These are phyloP conservation scores for Hypoxylon sp. DNA, from an alignment of 2,329 filamentous ascomycete species.

Conservation along the genomic window DNA sequence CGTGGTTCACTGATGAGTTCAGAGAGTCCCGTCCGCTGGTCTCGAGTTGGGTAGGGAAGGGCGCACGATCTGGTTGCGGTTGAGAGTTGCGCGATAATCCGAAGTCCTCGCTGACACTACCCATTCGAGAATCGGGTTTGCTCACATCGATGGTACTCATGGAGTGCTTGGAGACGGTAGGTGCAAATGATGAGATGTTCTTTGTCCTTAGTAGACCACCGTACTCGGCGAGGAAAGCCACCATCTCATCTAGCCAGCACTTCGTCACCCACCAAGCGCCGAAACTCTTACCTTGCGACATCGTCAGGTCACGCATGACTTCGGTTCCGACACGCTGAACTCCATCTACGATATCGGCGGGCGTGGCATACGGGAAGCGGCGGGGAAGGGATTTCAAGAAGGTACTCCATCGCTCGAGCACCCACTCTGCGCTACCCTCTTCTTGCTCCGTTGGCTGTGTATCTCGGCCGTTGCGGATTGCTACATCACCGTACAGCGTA, in stretches of 20 bases:
- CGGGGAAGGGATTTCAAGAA: constrained; percentile 74
- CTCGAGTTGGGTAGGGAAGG: constrained; percentile 57
- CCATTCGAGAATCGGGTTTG: constrained; percentile 52
- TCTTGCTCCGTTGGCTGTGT: constrained; percentile 53
- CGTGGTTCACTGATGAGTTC: constrained; percentile 60
- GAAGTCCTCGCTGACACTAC: constrained; percentile 57
- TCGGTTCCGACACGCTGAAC: constrained; percentile 79
- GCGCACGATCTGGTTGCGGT: constrained; percentile 59
- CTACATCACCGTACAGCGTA: constrained; percentile 67
- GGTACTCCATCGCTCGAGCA: constrained; percentile 79
- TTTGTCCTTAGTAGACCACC: constrained; percentile 82
- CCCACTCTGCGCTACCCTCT: too few relatives aligned
- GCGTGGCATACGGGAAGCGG: constrained; percentile 77
- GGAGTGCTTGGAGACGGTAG: constrained; percentile 47
- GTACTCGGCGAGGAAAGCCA: constrained; percentile 86
- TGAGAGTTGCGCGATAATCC: constrained; percentile 54
- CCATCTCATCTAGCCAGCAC: constrained; percentile 95
- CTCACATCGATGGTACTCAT: constrained; percentile 49
- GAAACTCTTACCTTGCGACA: constrained; percentile 80
- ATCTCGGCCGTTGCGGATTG: constrained; percentile 56
- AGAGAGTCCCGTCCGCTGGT: constrained; percentile 55
- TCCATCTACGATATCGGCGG: constrained; percentile 77
- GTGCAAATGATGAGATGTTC: constrained; percentile 47
- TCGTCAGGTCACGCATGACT: constrained; percentile 82
- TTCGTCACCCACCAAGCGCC: constrained; percentile 96